A percentile compares a stretch with the other conserved stretches of the same genome.
Conservation (phyloP, 192 early-diverging fungal species). For the Rhizoclosmatium globosum region DNA sequence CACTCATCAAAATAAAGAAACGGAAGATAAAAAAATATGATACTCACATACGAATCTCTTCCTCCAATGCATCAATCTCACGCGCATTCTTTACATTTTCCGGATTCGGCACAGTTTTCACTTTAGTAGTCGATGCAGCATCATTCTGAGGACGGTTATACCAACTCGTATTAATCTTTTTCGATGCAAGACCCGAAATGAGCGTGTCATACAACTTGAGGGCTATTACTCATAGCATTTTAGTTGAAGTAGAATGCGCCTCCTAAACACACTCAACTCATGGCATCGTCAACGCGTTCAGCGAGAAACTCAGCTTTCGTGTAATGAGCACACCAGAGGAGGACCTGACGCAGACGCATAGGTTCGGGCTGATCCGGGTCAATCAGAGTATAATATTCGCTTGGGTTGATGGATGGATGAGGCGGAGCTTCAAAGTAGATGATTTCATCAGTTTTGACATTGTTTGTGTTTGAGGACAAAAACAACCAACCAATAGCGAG, state of each 20-base stretch:
- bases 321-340: conserved; percentile 71
- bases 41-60: conserved; percentile 16
- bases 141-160: conserved; percentile 37
- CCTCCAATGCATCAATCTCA: conserved; percentile 33
- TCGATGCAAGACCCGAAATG: conserved; percentile 42
- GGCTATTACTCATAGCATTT: conserved; percentile 24
- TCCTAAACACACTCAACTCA: background rate
- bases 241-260: background rate
- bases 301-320: conserved; percentile 22
- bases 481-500: conserved; percentile 6
- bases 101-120: conserved; percentile 44
- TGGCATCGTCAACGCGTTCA: background rate
- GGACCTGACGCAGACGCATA: conserved; percentile 69
- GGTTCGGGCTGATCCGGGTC: conserved; percentile 73
- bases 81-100: conserved; percentile 44
- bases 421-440: conserved; percentile 53
- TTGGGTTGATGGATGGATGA: conserved; percentile 61
- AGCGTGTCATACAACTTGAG: conserved; percentile 51
- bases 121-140: background rate
- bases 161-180: conserved; percentile 61
- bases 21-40: background rate
- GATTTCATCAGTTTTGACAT: no score
- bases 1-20: background rate
- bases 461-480: background rate
- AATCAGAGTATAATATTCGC: conserved; percentile 73